Base-by-base conservation (phyloP, 225 moss, liverwort and hornwort genomes). In the Sphagnum tenellum region DNA sequence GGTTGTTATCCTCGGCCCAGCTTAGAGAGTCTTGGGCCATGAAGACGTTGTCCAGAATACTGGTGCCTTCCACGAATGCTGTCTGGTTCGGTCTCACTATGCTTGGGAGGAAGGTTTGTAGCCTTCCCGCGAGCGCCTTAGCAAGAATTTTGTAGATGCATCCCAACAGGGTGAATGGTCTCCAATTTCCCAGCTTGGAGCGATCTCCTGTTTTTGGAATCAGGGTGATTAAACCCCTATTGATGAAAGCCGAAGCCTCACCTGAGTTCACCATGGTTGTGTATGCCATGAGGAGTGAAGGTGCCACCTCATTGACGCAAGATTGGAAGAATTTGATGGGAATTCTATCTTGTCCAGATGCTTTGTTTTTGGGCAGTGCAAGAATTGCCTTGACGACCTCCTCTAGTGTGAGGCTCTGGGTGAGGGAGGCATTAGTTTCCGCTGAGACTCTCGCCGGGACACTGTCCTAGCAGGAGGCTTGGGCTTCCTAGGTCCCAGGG, bases 291-390 rank as follows among this genome's bases (percentile, higher is more conserved):
- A 7, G 1, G 0, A 29, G 1, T 29, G 29, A 29, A 29, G 29
- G 29, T 29, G 29, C 29, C 29, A 29, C 29, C 55, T 12, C 8
- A 45, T 12, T 63, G 62, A 70, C 3, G 29, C 14, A 4, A 7
- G 3, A 50, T 12, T 62, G 45, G 4, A 62, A 63, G 50, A 70
- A 70, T 44, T 70, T 62, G 3, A 13, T 14, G 2, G 70, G 52
- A 12, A 70, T 50, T 5, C 46, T 11, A 45, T 70, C 70, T 1
- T 9, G 53, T 2, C 70, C 70, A 0, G 70, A 53, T 10, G 48
- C 50, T 47, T 70, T 70, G 3, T 53, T 63, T 6, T 50, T 8
- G 14, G 60, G 61, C 45, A 69, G 46, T 2, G 11, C n/a, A 4
- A 14, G 3, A 5, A 61, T n/a, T 3, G 13, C 69, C 11, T 50